Evolutionary conservation across 176 grass and related monocot genomes (phyloP).

Genomic region (Bonia amplexicaulis): DNA sequence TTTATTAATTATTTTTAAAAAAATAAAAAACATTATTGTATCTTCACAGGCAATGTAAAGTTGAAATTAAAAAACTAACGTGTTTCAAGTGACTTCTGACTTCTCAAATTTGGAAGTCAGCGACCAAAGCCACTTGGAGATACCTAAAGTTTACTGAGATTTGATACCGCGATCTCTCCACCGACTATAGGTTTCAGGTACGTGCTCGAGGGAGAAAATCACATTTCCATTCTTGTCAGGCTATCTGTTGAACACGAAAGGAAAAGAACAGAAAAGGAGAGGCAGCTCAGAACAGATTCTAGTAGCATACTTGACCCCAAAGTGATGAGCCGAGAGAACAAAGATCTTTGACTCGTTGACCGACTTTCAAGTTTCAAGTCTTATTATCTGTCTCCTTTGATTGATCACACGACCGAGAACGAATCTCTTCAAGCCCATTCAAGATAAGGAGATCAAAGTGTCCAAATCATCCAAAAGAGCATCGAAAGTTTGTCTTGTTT

Average conservation of each 20-base stretch:
- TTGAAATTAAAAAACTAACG: too few relatives aligned
- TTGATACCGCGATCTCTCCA: background rate
- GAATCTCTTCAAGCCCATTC: background rate
- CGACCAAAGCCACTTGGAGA: too few relatives aligned
- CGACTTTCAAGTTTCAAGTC: background rate
- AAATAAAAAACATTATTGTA: too few relatives aligned
- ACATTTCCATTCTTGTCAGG: background rate
- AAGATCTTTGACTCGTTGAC: background rate
- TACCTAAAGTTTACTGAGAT: background rate
- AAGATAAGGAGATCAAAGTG: conserved; percentile 10
- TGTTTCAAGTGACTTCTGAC: too few relatives aligned
- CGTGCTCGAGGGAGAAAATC: background rate
- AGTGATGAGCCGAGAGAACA: background rate
- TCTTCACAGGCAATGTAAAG: too few relatives aligned
- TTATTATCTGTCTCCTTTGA: background rate
- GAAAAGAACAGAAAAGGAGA: background rate
- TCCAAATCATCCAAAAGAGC: conserved; percentile 9
- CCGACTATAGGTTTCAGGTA: background rate
- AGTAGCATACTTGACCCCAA: background rate
- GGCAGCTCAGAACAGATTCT: too few relatives aligned
- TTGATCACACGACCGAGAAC: background rate
- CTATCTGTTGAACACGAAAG: background rate
- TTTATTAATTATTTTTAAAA: too few relatives aligned
- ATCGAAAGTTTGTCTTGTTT: background rate
- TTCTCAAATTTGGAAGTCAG: too few relatives aligned